A percentile compares a stretch with the other conserved stretches of the same genome.
These are phyloP conservation scores for Vitrella brassicaformis DNA, from an alignment of 73 alveolate genomes.

Conservation along the genomic window DNA sequence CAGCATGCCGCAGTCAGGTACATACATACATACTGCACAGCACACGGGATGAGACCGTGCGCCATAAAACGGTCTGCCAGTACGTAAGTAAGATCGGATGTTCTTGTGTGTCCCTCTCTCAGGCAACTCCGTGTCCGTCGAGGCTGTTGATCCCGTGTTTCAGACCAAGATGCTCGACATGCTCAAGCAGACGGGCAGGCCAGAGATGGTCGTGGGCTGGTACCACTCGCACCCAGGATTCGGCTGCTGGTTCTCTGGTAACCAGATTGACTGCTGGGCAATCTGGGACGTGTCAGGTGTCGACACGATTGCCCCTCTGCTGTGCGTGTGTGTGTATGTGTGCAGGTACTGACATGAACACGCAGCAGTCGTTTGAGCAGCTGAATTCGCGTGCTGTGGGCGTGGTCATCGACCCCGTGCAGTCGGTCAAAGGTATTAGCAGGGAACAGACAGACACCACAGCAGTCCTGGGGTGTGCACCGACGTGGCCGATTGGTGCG, in stretches of 20 bases:
- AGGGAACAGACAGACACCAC: too few species aligned
- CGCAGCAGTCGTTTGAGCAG: conserved; percentile 93
- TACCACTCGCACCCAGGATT: conserved; percentile 99
- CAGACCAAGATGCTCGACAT: conserved; percentile 94
- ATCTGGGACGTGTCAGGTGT: not conserved
- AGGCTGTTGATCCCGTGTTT: conserved; percentile 97
- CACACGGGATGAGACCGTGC: too few species aligned
- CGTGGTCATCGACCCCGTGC: conserved; percentile 97
- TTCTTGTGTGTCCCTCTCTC: too few species aligned
- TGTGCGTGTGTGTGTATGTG: too few species aligned
- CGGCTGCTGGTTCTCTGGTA: conserved; percentile 98
- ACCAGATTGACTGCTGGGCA: conserved; percentile 10
- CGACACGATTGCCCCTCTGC: not conserved
- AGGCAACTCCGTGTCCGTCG: conserved; percentile 97
- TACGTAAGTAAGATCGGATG: too few species aligned
- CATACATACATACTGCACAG: too few species aligned
- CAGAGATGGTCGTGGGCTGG: conserved; percentile 98
- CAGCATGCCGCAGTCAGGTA: conserved; percentile 99
- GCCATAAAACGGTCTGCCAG: too few species aligned
- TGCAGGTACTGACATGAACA: conserved; percentile 63
- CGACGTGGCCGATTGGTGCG: too few species aligned
- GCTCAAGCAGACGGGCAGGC: conserved; percentile 94
- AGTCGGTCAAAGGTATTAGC: conserved; percentile 49
- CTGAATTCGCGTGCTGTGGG: conserved; percentile 95
- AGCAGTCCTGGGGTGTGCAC: too few species aligned